Evolutionary conservation across 2,329 filamentous ascomycete genomes (phyloP).

Genomic region (Fusarium devonianum): DNA sequence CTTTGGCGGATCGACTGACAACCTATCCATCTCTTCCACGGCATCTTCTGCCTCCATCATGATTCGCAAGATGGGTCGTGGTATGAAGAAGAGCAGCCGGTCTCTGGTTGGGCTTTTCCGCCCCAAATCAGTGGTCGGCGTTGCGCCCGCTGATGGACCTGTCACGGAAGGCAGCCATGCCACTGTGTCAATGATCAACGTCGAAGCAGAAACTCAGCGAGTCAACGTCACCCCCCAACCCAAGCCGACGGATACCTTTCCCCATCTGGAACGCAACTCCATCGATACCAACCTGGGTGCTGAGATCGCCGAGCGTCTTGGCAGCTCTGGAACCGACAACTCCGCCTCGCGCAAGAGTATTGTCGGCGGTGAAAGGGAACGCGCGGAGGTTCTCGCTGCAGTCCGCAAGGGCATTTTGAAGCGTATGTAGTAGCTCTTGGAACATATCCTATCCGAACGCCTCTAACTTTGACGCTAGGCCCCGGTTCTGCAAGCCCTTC

Average conservation of each 20-base stretch:
- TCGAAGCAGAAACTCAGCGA: conserved; percentile 87
- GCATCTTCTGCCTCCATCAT: conserved; percentile 90
- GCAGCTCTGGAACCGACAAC: conserved; percentile 66
- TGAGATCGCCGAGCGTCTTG: conserved; percentile 58
- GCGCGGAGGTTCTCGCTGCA: conserved; percentile 88
- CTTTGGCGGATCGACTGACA: conserved; percentile 92
- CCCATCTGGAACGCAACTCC: conserved; percentile 83
- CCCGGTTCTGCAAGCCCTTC: conserved; percentile 74
- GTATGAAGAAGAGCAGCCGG: conserved; percentile 93
- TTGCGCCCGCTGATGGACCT: conserved; percentile 73
- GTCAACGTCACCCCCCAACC: conserved; percentile 79
- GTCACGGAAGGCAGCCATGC: conserved; percentile 74
- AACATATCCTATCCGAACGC: neutral
- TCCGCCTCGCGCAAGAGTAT: conserved; percentile 82
- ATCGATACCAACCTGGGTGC: conserved; percentile 68
- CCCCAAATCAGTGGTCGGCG: conserved; percentile 88
- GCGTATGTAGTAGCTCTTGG: conserved; percentile 58
- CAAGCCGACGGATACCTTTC: conserved; percentile 74
- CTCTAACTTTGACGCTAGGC: conserved; percentile 33
- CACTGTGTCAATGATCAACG: conserved; percentile 94
- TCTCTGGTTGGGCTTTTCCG: conserved; percentile 94
- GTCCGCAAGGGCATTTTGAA: conserved; percentile 97
- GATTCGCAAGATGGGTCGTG: conserved; percentile 98
- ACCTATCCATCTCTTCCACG: conserved; percentile 88
- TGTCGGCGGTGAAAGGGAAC: conserved; percentile 86